A percentile compares a stretch with the other conserved stretches of the same genome.
Evolutionary conservation across 2,329 filamentous ascomycete species (phyloP).

Genomic region (Lachnellula cervina): DNA sequence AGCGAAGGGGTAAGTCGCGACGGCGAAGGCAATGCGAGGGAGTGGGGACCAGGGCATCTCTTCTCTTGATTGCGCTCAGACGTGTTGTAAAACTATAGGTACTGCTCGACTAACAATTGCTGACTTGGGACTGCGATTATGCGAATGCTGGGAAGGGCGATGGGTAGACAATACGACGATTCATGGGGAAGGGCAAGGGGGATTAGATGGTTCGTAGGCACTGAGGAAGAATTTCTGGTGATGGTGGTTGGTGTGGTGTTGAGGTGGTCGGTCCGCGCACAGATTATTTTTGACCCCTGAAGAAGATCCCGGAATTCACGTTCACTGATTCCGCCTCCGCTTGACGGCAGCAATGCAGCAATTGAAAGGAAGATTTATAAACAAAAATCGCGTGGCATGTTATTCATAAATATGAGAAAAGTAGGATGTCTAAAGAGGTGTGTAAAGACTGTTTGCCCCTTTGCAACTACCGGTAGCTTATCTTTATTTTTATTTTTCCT

Average conservation of each 20-base stretch:
- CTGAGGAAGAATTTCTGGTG: background rate
- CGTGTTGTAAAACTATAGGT: background rate
- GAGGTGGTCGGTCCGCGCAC: background rate
- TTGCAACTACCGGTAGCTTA: no score
- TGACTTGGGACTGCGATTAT: no score
- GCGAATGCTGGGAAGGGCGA: slow-evolving; percentile 1
- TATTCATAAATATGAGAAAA: no score
- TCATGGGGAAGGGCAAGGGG: slow-evolving; percentile 11
- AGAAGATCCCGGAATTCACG: background rate
- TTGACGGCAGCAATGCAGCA: no score
- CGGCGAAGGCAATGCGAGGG: slow-evolving; percentile 94
- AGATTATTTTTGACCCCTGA: background rate
- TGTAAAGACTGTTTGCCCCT: no score
- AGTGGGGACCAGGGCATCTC: slow-evolving; percentile 94
- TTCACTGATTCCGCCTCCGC: background rate
- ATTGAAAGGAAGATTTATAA: no score
- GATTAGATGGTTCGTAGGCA: background rate
- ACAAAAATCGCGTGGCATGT: no score
- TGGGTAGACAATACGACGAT: slow-evolving; percentile 2
- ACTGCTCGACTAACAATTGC: background rate
- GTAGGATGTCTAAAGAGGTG: no score
- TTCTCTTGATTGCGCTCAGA: slow-evolving; percentile 2
- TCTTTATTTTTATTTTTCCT: no score
- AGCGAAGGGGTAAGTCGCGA: slow-evolving; percentile 91
- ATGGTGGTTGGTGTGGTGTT: background rate